Percentiles rank a stretch among this genome's conserved stretches.
phyloP scores from a whole-genome alignment of 495 filamentous ascomycete species.

The Clavariopsis aquatica region DNA sequence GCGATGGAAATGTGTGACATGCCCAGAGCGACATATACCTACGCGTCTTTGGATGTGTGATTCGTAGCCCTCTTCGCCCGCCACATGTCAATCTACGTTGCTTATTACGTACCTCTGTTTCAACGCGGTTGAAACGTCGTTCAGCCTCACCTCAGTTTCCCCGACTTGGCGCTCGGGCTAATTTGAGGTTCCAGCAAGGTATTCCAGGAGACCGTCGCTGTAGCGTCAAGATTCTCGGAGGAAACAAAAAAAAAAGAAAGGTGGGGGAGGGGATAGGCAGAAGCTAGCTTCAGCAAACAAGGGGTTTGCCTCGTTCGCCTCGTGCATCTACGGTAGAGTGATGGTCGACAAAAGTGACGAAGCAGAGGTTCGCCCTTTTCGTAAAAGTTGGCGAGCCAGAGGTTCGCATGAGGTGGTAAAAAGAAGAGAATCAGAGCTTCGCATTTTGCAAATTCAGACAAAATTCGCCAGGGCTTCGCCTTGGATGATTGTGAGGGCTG shows the following conservation, averaged over 20 bases:
- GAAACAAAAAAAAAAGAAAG: background rate
- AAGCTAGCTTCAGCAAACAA: background rate
- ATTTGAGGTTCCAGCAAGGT: background rate
- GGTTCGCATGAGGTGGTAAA: constrained; percentile 11
- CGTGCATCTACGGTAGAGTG: too few species aligned
- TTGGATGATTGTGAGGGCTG: background rate
- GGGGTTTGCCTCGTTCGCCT: background rate
- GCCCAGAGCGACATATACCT: background rate
- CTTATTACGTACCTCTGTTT: too few species aligned
- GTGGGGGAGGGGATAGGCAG: background rate
- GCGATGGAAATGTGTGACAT: background rate
- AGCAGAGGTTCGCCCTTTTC: constrained; percentile 19
- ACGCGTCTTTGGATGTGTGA: too few species aligned
- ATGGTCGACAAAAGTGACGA: background rate
- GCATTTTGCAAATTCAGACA: background rate
- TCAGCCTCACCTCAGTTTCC: too few species aligned
- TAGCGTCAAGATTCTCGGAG: background rate
- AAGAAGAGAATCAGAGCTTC: constrained; percentile 22
- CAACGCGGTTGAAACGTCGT: too few species aligned
- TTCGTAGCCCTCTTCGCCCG: too few species aligned
- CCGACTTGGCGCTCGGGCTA: too few species aligned
- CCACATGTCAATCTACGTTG: too few species aligned
- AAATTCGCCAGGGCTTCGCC: constrained; percentile 3
- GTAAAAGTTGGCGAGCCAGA: constrained; percentile 7
- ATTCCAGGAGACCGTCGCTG: background rate